Percentiles rank a stretch among this genome's conserved stretches.
These are phyloP conservation scores for Plasmodium knowlesi DNA, from an alignment of 169 alveolate species.

Conservation along the genomic window DNA sequence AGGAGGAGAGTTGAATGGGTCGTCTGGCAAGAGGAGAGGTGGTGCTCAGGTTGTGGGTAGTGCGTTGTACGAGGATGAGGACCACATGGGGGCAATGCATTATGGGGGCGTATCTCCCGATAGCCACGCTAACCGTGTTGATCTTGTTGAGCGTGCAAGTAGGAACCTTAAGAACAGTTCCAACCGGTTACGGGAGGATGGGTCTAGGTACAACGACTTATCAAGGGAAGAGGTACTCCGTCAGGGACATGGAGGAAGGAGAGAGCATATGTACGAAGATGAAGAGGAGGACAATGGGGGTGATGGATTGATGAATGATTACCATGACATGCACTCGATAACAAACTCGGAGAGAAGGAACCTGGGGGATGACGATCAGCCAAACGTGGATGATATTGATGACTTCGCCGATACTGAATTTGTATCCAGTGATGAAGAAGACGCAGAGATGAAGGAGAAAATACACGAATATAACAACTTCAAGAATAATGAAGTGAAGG, in stretches of 20 bases:
- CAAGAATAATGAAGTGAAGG: slow-evolving; percentile 6
- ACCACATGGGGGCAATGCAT: not conserved
- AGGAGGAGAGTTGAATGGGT: not conserved
- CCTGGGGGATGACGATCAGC: not conserved
- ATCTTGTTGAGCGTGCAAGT: not conserved
- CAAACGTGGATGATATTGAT: not conserved
- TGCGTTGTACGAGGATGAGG: not conserved
- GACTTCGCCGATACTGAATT: not conserved
- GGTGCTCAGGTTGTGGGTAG: not conserved
- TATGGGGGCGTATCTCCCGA: not conserved
- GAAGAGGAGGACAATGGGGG: not conserved
- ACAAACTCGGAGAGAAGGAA: not conserved
- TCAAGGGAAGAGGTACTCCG: not conserved
- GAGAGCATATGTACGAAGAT: not conserved
- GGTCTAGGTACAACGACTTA: not conserved
- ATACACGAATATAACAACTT: slow-evolving; percentile 25
- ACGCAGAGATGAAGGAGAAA: slow-evolving; percentile 20
- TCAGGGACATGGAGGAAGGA: not conserved
- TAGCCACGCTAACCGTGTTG: not conserved
- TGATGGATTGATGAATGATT: not conserved
- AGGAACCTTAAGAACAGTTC: not conserved
- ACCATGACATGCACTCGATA: not conserved
- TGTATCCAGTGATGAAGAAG: slow-evolving; percentile 53
- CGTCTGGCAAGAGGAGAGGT: not conserved
- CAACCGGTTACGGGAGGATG: not conserved